Base-by-base conservation (phyloP, 169 alveolate genomes). In the Plasmodium falciparum region DNA sequence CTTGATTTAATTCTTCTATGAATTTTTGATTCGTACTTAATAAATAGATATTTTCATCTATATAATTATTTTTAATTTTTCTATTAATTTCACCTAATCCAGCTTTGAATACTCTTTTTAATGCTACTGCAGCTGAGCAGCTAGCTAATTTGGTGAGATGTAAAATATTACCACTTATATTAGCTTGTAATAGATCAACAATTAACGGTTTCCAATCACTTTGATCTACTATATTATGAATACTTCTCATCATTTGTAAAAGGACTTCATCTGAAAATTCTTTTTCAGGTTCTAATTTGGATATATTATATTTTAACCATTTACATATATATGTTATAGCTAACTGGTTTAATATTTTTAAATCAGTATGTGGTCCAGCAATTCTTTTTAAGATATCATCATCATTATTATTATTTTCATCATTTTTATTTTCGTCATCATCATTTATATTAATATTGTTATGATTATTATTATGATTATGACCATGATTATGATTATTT, bases 201-300 rank as follows among this genome's bases (percentile, higher is more conserved):
- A 96, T 95, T 39, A 95, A 88, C 33, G 98, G 98, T 80, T 96
- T 95, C 98, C 98, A 96, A 80, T 96, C 97, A 39, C 97, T 95
- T 49, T 93, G 93, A 89, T 94, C 97, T 52, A 96, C 96, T 47
- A 96, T 97, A 83, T 95, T 96, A 39, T 94, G 95, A 45, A 96
- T 95, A 56, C 96, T 89, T 33, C 98, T 89, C 93, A 96, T 89
- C 98, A 96, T 96, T 93, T 96, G 97, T 88, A 94, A 93, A 12
- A 95, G 80, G 15, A 95, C 97, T 61, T 95, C 96, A 67, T 94
- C 88, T 71, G 95, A 92, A 65, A 93, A 95, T 12, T 78, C 90
- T 49, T 88, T 70, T 73, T 95, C 97, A 5, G 97, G 97, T 88
- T 95, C 97, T 74, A 95, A 88, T 88, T 92, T 93, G 71, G 93